phyloP scores from a whole-genome alignment of 2,329 filamentous ascomycete genomes.

The Talaromyces sp. region DNA sequence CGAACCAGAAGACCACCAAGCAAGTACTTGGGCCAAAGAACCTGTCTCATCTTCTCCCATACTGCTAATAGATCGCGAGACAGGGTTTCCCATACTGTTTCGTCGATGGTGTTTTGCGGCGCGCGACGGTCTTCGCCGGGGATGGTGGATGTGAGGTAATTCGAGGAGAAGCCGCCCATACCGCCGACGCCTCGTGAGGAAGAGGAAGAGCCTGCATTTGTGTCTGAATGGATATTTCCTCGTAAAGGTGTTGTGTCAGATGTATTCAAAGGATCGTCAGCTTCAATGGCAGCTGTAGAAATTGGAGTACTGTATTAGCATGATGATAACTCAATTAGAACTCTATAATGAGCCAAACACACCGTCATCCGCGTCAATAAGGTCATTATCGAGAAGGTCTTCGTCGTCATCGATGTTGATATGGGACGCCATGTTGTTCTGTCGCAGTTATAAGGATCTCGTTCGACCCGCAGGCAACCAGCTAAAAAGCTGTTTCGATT shows the following conservation, averaged over 20 bases:
- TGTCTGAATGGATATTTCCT: conserved; percentile 70
- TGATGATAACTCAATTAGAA: background rate
- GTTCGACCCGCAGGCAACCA: conserved; percentile 1
- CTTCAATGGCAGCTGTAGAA: conserved; percentile 65
- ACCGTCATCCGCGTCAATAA: conserved; percentile 79
- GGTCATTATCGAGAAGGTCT: conserved; percentile 61
- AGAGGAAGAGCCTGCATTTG: conserved; percentile 21
- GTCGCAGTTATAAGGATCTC: background rate
- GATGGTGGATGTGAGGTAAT: conserved; percentile 82
- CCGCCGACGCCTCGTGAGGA: conserved; percentile 35
- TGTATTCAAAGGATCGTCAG: conserved; percentile 74
- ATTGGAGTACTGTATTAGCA: background rate
- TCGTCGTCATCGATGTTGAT: conserved; percentile 57
- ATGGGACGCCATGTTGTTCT: conserved; percentile 12
- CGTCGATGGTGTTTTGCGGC: conserved; percentile 89
- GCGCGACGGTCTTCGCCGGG: conserved; percentile 88
- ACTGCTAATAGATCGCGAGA: conserved; percentile 85
- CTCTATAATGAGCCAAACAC: background rate
- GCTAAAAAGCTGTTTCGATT: background rate
- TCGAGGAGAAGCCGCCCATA: conserved; percentile 55
- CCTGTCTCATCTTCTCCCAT: conserved; percentile 97
- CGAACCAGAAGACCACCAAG: conserved; percentile 62
- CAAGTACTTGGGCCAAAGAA: conserved; percentile 91
- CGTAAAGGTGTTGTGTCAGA: conserved; percentile 74
- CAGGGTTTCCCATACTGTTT: conserved; percentile 95